Evolutionary conservation across 2,329 filamentous ascomycete species (phyloP).

Genomic region (Penicillium sp.): DNA sequence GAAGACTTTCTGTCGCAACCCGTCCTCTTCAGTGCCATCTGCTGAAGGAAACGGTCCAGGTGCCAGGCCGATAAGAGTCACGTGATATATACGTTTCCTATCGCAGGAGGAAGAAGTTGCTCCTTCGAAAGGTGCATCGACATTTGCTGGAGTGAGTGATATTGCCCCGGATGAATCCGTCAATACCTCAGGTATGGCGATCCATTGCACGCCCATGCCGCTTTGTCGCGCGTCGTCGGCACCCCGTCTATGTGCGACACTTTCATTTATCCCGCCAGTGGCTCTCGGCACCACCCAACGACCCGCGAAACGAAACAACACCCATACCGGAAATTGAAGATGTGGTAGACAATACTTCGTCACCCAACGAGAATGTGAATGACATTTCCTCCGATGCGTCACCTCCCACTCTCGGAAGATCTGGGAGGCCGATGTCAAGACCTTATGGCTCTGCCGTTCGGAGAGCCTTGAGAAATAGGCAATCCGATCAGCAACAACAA

Average conservation of each 20-base stretch:
- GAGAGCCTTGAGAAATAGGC: constrained; percentile 34
- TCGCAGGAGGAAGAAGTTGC: constrained; percentile 1
- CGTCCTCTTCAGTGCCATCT: no score
- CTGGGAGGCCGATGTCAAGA: constrained; percentile 20
- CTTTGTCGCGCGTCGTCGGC: constrained; percentile 33
- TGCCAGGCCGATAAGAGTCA: background rate
- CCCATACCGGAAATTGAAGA: constrained; percentile 11
- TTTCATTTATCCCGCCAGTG: constrained; percentile 31
- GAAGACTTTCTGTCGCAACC: no score
- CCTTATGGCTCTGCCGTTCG: constrained; percentile 38
- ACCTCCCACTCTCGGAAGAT: constrained; percentile 8
- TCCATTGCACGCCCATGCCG: constrained; percentile 33
- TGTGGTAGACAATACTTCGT: constrained; percentile 16
- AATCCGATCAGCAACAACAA: constrained; percentile 19
- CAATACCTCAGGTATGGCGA: constrained; percentile 36
- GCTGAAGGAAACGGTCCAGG: no score
- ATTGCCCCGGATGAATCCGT: constrained; percentile 31
- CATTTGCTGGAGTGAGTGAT: constrained; percentile 7
- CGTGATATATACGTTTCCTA: background rate
- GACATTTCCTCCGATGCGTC: constrained; percentile 11
- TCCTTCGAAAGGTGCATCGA: constrained; percentile 8
- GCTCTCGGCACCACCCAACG: constrained; percentile 24
- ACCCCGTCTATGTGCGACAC: constrained; percentile 26
- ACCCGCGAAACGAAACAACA: constrained; percentile 23
- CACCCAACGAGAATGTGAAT: constrained; percentile 14